These are phyloP conservation scores for Hibiscus syriacus DNA, from an alignment of 345 rosid genomes.

Conservation along the genomic window DNA sequence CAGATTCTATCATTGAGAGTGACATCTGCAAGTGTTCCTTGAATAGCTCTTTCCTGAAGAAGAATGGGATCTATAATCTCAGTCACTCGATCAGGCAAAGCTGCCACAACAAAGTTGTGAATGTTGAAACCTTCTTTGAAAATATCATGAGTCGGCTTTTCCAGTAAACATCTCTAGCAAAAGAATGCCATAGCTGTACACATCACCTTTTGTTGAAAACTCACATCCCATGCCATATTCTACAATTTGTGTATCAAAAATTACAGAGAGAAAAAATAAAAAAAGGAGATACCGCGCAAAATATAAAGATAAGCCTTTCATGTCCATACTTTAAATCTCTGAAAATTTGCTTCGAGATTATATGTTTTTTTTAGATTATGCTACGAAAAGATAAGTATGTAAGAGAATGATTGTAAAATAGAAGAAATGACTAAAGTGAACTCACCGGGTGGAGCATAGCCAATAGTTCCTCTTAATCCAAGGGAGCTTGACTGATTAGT, in stretches of 20 bases:
- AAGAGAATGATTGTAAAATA: not conserved
- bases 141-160: not conserved
- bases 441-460: slow-evolving; percentile 26
- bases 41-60: not conserved
- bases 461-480: no score
- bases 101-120: not conserved
- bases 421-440: not conserved
- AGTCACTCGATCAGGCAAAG: not conserved
- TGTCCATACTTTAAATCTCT: not conserved
- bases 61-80: not conserved
- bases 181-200: not conserved
- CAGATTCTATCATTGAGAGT: not conserved
- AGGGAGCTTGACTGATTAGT: no score
- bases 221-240: not conserved
- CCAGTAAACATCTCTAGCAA: not conserved
- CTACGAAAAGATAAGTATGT: not conserved
- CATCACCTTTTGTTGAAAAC: not conserved
- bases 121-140: not conserved
- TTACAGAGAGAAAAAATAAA: not conserved
- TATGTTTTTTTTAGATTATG: not conserved
- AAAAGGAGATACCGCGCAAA: not conserved
- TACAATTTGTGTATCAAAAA: not conserved
- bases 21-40: not conserved
- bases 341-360: no score
- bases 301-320: not conserved